Base-by-base conservation (phyloP, 495 filamentous ascomycete species). In the Collariella sp. region DNA sequence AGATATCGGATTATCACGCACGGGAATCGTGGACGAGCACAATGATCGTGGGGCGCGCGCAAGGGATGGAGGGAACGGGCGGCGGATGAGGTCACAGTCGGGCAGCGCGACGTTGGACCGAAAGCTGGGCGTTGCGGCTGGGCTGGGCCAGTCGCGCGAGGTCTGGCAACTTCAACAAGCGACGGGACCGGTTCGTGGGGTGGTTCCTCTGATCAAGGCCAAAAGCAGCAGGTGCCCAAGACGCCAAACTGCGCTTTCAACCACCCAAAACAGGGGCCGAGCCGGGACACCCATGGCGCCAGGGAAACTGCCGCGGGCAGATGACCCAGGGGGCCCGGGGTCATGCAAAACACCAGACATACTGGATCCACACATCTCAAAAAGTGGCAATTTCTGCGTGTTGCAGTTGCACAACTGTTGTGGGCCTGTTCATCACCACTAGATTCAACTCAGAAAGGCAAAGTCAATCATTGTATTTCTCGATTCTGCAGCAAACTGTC, bases 221-320 rank as follows among this genome's bases (percentile, higher is more conserved):
- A 29, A 34, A 54, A 26, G 33, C 51, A 39, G 41, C 26, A 44
- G 20, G 29, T 20, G 31, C 12, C 11, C 29, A 46, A 56, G 46
- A 35, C 52, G 18, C 53, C 52, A 36, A 49, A 55, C 43, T 22
- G 35, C 19, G 38, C 9, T 39, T n/a, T 42, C 49, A 35, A 13
- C 42, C 35, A 35, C 43, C 22, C 49, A 39, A 51, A 31, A 34
- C 42, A 57, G 51, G 50, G 50, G 42, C 39, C 10, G 22, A 45
- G 20, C 45, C 22, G 22, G 45, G 38, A 18, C 4, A 29, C 46
- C 56, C 56, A 20, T 43, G 56, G 46, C 51, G 46, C 51, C 50
- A 54, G 39, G 56, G 46, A 54, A 46, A 46, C 51, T 34, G 46
- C 46, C 38, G 46, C 22, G 50, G 45, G 40, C 50, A 42, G 40